Percentiles rank a stretch among this genome's conserved stretches.
Evolutionary conservation across 208 protist species (phyloP).

Genomic region (Acanthamoeba lenticulata): DNA sequence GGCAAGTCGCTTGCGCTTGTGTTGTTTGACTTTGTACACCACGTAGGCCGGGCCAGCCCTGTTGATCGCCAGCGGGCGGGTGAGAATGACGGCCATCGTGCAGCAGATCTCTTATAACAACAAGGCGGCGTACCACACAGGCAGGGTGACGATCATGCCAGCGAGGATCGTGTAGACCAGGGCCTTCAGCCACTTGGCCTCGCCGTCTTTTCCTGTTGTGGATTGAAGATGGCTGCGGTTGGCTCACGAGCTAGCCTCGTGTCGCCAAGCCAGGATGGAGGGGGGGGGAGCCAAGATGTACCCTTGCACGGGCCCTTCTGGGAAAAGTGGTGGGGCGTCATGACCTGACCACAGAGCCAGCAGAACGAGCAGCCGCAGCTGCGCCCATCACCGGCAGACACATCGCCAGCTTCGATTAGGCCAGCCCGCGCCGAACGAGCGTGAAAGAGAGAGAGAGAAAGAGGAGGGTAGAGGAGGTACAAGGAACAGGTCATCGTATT

Average conservation of each 20-base stretch:
- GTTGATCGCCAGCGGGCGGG: too few species aligned
- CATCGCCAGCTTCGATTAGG: too few species aligned
- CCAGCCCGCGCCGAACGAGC: too few species aligned
- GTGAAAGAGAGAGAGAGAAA: neutral
- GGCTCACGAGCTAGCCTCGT: too few species aligned
- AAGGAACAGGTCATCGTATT: conserved; percentile 31
- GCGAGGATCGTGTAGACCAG: conserved; percentile 39
- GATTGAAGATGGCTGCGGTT: neutral
- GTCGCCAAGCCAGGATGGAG: too few species aligned
- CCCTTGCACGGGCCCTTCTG: conserved; percentile 46
- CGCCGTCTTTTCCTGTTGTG: conserved; percentile 27
- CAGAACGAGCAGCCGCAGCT: conserved; percentile 51
- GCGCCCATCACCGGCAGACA: too few species aligned
- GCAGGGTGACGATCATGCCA: neutral
- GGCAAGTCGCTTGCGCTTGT: neutral
- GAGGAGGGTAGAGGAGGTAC: neutral
- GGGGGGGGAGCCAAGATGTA: neutral
- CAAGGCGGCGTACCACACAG: conserved; percentile 33
- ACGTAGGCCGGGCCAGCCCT: neutral
- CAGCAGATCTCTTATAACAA: too few species aligned
- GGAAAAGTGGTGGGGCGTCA: conserved; percentile 41
- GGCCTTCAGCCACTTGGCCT: conserved; percentile 37
- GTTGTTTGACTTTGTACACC: conserved; percentile 43
- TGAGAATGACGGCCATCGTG: too few species aligned
- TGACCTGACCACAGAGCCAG: conserved; percentile 46